Conservation (phyloP, 1,139 yeast genomes). For the Yamadazyma pseudoaaseri region DNA sequence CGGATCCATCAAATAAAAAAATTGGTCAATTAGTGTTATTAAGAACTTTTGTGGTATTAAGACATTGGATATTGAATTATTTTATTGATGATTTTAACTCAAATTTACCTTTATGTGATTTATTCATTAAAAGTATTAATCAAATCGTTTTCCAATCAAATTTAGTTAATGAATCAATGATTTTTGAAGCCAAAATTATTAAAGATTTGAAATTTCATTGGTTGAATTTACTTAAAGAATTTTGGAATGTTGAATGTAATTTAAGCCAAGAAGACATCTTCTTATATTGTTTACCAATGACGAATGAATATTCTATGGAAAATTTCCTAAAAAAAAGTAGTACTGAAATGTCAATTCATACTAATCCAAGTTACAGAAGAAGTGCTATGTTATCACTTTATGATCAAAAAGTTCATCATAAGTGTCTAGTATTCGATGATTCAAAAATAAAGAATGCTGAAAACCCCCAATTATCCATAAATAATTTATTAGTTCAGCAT, state of each 20-base stretch:
- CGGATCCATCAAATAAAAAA: conserved; percentile 32
- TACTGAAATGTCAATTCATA: conserved; percentile 42
- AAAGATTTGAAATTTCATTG: conserved; percentile 47
- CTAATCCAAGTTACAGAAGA: conserved; percentile 53
- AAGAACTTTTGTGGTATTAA: conserved; percentile 79
- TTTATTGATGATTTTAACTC: conserved; percentile 66
- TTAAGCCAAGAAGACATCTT: conserved; percentile 23
- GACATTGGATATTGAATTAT: conserved; percentile 87
- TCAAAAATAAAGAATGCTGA: conserved; percentile 23
- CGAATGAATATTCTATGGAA: conserved; percentile 21
- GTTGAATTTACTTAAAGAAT: conserved; percentile 33
- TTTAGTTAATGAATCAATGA: conserved; percentile 22
- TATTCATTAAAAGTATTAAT: conserved; percentile 51
- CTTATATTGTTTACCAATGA: conserved; percentile 27
- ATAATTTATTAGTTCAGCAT: conserved; percentile 40
- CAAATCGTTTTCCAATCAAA: conserved; percentile 35
- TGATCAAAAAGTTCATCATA: conserved; percentile 38
- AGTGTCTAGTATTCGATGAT: conserved; percentile 37
- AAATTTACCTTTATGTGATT: conserved; percentile 43
- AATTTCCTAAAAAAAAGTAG: conserved; percentile 27
- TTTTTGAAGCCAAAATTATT: conserved; percentile 41
- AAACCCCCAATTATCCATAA: conserved; percentile 41
- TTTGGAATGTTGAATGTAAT: conserved; percentile 30
- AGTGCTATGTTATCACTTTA: conserved; percentile 56
- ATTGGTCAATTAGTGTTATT: conserved; percentile 71